Conservation (phyloP, 805 yeast species). For the Yamadazyma insecticola region DNA sequence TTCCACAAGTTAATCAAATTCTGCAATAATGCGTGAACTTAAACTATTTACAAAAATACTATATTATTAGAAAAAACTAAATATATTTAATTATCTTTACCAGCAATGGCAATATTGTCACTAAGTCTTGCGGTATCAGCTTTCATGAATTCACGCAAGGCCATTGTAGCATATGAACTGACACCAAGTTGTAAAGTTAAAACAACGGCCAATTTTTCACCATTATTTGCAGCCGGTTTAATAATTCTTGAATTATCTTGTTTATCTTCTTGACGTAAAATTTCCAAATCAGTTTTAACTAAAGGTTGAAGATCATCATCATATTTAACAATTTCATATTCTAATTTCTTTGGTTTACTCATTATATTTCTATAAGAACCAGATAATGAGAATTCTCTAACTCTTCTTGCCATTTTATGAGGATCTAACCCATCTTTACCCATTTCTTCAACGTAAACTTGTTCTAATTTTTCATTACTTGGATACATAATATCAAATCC, state of each 20-base stretch:
- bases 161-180: conserved; percentile 97
- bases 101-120: too few relatives aligned
- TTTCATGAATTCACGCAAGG: conserved; percentile 84
- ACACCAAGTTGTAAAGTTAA: conserved; percentile 74
- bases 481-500: conserved; percentile 94
- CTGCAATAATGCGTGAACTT: too few relatives aligned
- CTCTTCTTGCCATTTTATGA: conserved; percentile 73
- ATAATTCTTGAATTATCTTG: conserved; percentile 21
- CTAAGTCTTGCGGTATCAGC: conserved; percentile 53
- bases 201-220: conserved; percentile 61
- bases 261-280: conserved; percentile 22
- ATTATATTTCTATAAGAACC: conserved; percentile 83
- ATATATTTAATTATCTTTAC: too few relatives aligned
- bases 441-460: conserved; percentile 71
- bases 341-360: conserved; percentile 59
- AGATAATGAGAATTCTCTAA: conserved; percentile 83
- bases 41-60: too few relatives aligned
- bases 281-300: conserved; percentile 71
- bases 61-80: too few relatives aligned
- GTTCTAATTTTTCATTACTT: conserved; percentile 50
- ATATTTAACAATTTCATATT: conserved; percentile 61
- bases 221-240: conserved; percentile 18
- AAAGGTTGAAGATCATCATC: conserved; percentile 58
- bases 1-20: too few relatives aligned
- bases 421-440: conserved; percentile 79